Base-by-base conservation (phyloP, 345 rosid species). In the Citrus cavaleriei region DNA sequence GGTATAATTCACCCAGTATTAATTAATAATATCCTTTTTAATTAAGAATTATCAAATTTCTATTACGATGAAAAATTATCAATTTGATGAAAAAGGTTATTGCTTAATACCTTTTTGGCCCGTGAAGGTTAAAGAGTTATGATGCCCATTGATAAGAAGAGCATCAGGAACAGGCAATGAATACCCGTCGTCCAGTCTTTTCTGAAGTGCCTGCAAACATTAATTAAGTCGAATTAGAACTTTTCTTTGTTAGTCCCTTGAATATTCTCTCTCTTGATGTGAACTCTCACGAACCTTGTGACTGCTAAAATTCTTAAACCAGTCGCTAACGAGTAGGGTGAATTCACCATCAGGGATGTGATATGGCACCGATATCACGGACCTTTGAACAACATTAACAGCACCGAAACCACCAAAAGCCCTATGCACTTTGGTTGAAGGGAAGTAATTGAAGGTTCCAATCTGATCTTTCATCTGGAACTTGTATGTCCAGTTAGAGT, bases 391-490 rank as follows among this genome's bases (percentile, higher is more conserved):
- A 40, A 89, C 6, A 62, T 85, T 87, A 61, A 87, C 3, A 57
- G 83, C 88, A 10, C 92, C 92, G 67, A 83, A 92, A 64, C 89
- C 98, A 57, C 98, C 98, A 38, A 82, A 79, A 4, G 90, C 95
- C 84, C 93, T 87, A 16, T 93, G 98, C 85, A 93, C 28, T 7
- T 55, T 51, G 16, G 87, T 91, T 32, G 98, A 91, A 77, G 93
- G 92, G 79, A 89, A 93, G 86, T 95, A 95, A 54, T 68, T 81
- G 79, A 8, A 91, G 63, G 91, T 85, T 4, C 98, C 98, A 54
- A 95, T 88, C 71, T 95, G 98, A 65, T 95, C 98, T 73, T 95
- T 95, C 42, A 85, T 3, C 78, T 95, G 98, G 84, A 91, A 93
- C 72, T 90, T 80, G 84, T 93, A 95, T 6, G 98, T 92, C 95